These are phyloP conservation scores for Blepharisma japonicum DNA, from an alignment of 73 alveolate species.

Conservation along the genomic window DNA sequence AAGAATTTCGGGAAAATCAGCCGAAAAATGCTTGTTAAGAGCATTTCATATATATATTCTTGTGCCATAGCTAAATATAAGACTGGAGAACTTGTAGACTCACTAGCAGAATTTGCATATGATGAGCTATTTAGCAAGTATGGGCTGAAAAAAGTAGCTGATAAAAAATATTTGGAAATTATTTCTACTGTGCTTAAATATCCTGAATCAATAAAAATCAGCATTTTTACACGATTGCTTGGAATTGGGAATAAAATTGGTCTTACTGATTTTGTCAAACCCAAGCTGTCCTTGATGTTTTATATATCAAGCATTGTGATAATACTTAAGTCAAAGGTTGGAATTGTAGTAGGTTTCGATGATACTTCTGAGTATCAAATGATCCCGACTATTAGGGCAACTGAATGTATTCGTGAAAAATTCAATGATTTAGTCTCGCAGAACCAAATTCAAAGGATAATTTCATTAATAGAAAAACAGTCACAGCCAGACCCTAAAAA, in stretches of 20 bases:
- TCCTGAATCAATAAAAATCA: background rate
- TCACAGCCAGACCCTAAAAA: conserved; percentile 17
- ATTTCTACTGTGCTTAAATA: background rate
- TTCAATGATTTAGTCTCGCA: background rate
- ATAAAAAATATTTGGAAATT: background rate
- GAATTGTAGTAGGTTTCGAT: background rate
- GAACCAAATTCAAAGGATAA: background rate
- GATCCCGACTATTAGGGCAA: conserved; percentile 13
- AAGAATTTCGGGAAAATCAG: background rate
- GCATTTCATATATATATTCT: background rate
- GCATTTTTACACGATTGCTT: background rate
- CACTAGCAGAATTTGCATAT: background rate
- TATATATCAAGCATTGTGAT: background rate
- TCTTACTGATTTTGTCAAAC: background rate
- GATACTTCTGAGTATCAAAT: conserved; percentile 11
- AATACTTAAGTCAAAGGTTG: background rate
- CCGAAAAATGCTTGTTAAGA: background rate
- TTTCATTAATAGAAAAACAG: background rate
- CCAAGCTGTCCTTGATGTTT: background rate
- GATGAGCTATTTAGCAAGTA: background rate
- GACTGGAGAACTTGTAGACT: background rate
- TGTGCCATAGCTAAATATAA: background rate
- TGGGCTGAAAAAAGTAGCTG: background rate
- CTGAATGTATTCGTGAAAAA: background rate
- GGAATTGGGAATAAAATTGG: conserved; percentile 1